Evolutionary conservation across 768 basidiomycete genomes (phyloP).

Genomic region (Lactarius sanguifluus): DNA sequence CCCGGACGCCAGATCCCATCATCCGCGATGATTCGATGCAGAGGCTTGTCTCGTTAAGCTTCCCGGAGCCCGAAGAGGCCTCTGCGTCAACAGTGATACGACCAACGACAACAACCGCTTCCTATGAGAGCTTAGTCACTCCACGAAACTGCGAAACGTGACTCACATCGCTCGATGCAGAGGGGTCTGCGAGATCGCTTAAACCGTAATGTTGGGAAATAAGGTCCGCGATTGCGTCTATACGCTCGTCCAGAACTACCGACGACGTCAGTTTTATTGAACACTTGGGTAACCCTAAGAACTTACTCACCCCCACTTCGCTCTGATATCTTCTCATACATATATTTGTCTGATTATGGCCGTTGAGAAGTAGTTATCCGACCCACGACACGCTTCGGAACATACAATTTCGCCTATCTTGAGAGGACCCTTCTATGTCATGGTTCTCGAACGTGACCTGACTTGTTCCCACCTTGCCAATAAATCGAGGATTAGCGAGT

Average conservation of each 20-base stretch:
- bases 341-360: constrained; percentile 64
- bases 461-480: constrained; percentile 18
- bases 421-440: constrained; percentile 22
- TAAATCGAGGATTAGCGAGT: not conserved
- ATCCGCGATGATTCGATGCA: constrained; percentile 82
- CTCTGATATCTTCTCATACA: constrained; percentile 89
- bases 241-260: constrained; percentile 78
- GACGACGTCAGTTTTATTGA: not conserved
- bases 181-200: constrained; percentile 76
- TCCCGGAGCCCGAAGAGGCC: constrained; percentile 49
- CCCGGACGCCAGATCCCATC: constrained; percentile 63
- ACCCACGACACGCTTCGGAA: not conserved
- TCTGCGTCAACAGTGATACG: constrained; percentile 56
- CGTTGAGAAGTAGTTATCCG: constrained; percentile 7
- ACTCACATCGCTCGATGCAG: constrained; percentile 52
- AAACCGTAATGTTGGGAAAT: constrained; percentile 70
- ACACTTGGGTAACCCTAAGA: not conserved
- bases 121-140: constrained; percentile 33
- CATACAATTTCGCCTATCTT: constrained; percentile 59
- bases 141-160: not conserved
- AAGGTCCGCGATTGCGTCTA: constrained; percentile 81
- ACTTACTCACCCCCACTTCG: constrained; percentile 67
- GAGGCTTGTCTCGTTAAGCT: constrained; percentile 72
- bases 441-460: constrained; percentile 18
- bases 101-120: constrained; percentile 35